Evolutionary conservation across 768 basidiomycete genomes (phyloP), one percentile per base, ranked within the genome.

Genomic region (Termitomyces eurrhizus): DNA sequence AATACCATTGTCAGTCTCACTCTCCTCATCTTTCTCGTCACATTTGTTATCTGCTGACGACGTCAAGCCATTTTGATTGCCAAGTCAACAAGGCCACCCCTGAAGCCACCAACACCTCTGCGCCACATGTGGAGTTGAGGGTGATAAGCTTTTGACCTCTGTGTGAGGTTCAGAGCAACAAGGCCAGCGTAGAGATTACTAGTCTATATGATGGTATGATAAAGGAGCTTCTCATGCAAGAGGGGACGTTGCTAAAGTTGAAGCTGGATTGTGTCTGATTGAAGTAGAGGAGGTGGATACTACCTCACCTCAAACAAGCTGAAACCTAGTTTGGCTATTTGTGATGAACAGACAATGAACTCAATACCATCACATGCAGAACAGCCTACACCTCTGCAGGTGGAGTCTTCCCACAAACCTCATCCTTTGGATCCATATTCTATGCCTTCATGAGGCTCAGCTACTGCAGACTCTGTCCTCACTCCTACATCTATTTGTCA

Each of bases 161-260:
- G n/a, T n/a, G n/a, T n/a, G n/a, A n/a, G n/a, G n/a, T n/a, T n/a
- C n/a, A n/a, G n/a, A n/a, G n/a, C n/a, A n/a, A n/a, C n/a, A n/a
- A n/a, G n/a, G n/a, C n/a, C n/a, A n/a, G n/a, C n/a, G 92, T 95
- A 26, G 93, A 95, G 72, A 93, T 95, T 58, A 95, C 93, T 3
- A 89, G 88, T 59, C 93, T 92, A 1, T 93, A 82, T 67, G 88
- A 93, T 45, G 93, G 93, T 6, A 75, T 86, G 36, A 76, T 95
- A 51, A 85, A 81, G 62, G 81, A 89, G 63, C 72, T 94, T 7
- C 77, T 92, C 1, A 90, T 93, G 18, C 74, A 86, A 64, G 91
- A 92, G 93, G 93, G 21, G 84, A 92, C 68, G 80, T 94, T 18
- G 91, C 90, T 21, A 92, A 92, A 68, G 93, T 94, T 18, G 92